phyloP scores from a whole-genome alignment of 192 early-diverging fungal genomes.

The Coemansia sp. region DNA sequence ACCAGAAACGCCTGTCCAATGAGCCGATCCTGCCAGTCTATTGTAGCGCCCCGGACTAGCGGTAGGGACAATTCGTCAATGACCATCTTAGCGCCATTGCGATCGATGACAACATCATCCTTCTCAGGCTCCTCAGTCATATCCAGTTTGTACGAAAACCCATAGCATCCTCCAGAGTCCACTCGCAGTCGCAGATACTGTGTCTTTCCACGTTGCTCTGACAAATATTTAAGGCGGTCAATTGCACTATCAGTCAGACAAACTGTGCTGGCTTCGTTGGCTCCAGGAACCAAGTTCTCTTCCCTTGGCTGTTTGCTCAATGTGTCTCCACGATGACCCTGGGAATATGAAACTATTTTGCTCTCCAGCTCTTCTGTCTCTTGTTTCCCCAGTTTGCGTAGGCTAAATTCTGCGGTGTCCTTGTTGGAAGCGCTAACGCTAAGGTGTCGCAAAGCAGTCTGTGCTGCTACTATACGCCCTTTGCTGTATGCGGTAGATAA shows the following conservation, averaged over 20 bases:
- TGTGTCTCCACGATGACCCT: conserved; percentile 4
- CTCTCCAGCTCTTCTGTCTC: conserved; percentile 21
- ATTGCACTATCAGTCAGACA: conserved; percentile 47
- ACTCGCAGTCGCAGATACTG: conserved; percentile 69
- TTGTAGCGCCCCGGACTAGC: conserved; percentile 69
- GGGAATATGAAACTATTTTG: conserved; percentile 27
- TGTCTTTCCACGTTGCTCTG: conserved; percentile 42
- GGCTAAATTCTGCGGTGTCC: conserved; percentile 24
- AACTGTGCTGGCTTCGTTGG: conserved; percentile 22
- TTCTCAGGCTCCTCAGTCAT: conserved; percentile 63
- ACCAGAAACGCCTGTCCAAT: conserved; percentile 80
- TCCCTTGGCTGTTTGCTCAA: neutral
- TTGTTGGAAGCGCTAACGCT: no score
- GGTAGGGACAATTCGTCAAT: conserved; percentile 72
- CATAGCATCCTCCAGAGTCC: conserved; percentile 86
- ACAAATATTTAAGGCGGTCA: conserved; percentile 33
- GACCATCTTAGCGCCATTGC: conserved; percentile 68
- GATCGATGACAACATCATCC: conserved; percentile 74
- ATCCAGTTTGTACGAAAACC: conserved; percentile 81
- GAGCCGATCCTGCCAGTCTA: conserved; percentile 78
- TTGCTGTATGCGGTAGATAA: neutral
- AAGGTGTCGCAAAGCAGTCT: no score
- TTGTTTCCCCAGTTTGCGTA: conserved; percentile 32
- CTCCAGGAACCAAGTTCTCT: neutral
- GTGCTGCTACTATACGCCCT: neutral